Evolutionary conservation across 1,139 yeast species (phyloP), one percentile per base, ranked within the genome.

Genomic region (Candida sp.): DNA sequence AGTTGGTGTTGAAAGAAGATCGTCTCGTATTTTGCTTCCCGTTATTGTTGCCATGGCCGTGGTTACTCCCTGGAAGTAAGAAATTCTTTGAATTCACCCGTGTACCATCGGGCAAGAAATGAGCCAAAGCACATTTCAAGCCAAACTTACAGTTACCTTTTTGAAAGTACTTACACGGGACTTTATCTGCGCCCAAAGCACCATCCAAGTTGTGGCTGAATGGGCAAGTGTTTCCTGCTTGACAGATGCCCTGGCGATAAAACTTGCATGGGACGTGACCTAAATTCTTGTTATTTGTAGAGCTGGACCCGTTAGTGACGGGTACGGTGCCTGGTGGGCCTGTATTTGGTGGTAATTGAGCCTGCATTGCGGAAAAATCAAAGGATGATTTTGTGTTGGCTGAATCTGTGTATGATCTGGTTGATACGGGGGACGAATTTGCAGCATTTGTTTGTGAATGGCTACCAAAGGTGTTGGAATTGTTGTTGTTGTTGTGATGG

Each of bases 201-300:
- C 84, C 78, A 50, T 86, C 90, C 50, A 84, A 69, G 44, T 89
- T 81, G 66, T 94, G 98, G 42, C 96, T 87, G 63, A 94, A 94
- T 2, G 98, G 98, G 68, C 98, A 94, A 2, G 94, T 78, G 51
- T 75, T 77, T 9, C 98, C 98, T 1, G 98, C 98, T 69, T 92
- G 98, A 68, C 98, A 93, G 22, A 89, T 84, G 0, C 98, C 98
- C 66, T 92, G 97, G 55, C 84, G 78, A 67, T 78, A 92, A 73
- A 94, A 93, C 71, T 93, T 93, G 69, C 99, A 93, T 1, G 99
- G 98, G 38, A 93, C 98, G 69, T 93, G 99, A 49, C 96, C 86
- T 49, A 89, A 77, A 61, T 87, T 77, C 54, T 76, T 77, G 25
- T 48, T 54, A 22, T 50, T 46, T 8, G 44, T 47, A 7, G 54